phyloP scores from a whole-genome alignment of 257 asterid species.

The Asclepias syriaca region DNA sequence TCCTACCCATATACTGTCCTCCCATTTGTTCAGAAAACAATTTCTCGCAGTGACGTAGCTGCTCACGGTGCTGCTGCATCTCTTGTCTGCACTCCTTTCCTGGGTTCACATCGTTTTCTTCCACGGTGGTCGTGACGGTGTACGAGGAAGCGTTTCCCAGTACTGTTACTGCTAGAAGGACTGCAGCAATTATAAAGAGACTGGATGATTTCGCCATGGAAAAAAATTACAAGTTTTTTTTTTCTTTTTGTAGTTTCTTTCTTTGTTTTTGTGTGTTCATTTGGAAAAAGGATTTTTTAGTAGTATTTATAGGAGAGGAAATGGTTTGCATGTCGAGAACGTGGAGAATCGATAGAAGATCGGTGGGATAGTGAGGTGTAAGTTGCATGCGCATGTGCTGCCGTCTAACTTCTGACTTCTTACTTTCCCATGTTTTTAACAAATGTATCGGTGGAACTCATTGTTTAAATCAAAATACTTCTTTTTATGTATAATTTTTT shows the following conservation, averaged over 20 bases:
- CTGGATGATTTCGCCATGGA: conserved; percentile 15
- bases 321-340: conserved; percentile 14
- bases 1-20: neutral
- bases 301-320: conserved; percentile 1
- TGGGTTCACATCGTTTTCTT: neutral
- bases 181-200: conserved; percentile 5
- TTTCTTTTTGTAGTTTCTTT: too few relatives aligned
- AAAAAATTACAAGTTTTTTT: too few relatives aligned
- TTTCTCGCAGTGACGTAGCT: conserved; percentile 18
- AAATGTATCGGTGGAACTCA: too few relatives aligned
- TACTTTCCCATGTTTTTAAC: too few relatives aligned
- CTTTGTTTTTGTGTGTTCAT: too few relatives aligned
- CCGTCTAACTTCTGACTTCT: neutral
- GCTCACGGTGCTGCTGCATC: conserved; percentile 1
- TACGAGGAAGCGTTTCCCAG: conserved; percentile 16
- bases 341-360: conserved; percentile 5
- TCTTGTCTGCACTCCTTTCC: neutral
- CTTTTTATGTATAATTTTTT: too few relatives aligned
- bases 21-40: neutral
- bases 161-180: conserved; percentile 21
- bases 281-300: too few relatives aligned
- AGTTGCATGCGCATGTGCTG: conserved; percentile 6
- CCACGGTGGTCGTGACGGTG: conserved; percentile 24
- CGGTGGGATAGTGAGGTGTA: conserved; percentile 1
- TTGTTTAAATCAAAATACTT: too few relatives aligned